Evolutionary conservation across 177 flowering plant species (phyloP).

Genomic region (Vitis hybrid): DNA sequence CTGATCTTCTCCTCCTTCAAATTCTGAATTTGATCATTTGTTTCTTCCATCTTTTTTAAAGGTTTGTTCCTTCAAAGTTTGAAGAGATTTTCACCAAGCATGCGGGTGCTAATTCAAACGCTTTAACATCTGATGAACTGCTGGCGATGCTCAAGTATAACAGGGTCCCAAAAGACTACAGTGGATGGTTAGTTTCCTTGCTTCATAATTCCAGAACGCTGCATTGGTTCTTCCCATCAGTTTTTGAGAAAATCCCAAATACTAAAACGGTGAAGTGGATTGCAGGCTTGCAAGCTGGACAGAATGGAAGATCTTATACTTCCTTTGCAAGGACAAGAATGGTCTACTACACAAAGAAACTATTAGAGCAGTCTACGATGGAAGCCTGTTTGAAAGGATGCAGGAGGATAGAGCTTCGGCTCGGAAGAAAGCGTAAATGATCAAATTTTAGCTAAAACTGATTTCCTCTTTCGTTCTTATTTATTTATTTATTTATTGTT

Average conservation of each 20-base stretch:
- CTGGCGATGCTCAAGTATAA: constrained; percentile 59
- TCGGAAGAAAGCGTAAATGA: constrained; percentile 22
- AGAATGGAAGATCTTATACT: constrained; percentile 55
- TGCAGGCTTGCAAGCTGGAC: constrained; percentile 43
- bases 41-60: constrained; percentile 17
- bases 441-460: not conserved
- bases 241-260: not conserved
- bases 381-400: constrained; percentile 58
- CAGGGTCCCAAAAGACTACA: constrained; percentile 58
- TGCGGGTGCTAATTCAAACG: constrained; percentile 42
- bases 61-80: constrained; percentile 69
- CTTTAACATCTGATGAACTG: constrained; percentile 69
- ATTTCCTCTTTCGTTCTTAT: not conserved
- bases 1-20: not conserved
- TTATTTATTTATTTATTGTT: too few species aligned
- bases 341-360: constrained; percentile 57
- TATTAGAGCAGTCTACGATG: constrained; percentile 59
- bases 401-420: constrained; percentile 34
- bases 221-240: not conserved
- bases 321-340: constrained; percentile 53
- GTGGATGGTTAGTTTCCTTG: constrained; percentile 57
- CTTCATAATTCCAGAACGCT: not conserved
- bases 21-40: not conserved
- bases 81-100: constrained; percentile 75
- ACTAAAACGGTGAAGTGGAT: not conserved